Evolutionary conservation across 164 flowering plant species (phyloP).

Genomic region (Nymphaea colorata): DNA sequence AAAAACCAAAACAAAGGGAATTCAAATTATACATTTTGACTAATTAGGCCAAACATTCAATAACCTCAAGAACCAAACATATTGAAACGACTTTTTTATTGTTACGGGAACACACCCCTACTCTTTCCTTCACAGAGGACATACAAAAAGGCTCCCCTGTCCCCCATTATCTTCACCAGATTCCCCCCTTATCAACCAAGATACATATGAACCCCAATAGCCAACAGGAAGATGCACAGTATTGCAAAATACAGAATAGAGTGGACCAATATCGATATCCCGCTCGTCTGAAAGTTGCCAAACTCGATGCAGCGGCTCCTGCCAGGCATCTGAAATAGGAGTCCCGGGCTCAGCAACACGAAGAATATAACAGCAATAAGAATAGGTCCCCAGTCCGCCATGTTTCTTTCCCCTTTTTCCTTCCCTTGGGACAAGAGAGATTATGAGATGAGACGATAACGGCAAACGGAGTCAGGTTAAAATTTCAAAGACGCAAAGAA

Average conservation of each 20-base stretch:
- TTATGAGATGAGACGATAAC: not conserved
- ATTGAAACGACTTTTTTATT: too few species aligned
- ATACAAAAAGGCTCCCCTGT: not conserved
- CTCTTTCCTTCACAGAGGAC: not conserved
- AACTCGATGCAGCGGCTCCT: constrained; percentile 12
- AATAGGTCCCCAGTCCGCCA: constrained; percentile 34
- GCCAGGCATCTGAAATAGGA: constrained; percentile 19
- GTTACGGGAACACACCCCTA: not conserved
- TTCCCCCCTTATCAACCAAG: constrained; percentile 17
- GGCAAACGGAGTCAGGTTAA: too few species aligned
- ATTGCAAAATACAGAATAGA: constrained; percentile 15
- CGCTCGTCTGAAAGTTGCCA: constrained; percentile 24
- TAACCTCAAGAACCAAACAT: too few species aligned
- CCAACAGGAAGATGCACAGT: constrained; percentile 15
- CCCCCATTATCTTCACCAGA: not conserved
- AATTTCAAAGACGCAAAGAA: too few species aligned
- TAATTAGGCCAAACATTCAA: too few species aligned
- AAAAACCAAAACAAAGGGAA: too few species aligned
- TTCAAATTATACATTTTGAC: too few species aligned
- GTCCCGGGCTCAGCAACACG: constrained; percentile 19
- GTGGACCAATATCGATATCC: constrained; percentile 18
- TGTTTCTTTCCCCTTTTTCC: not conserved
- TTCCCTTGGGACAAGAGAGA: not conserved
- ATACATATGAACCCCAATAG: constrained; percentile 34
- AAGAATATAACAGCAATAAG: constrained; percentile 24